A percentile compares a stretch with the other conserved stretches of the same genome.
phyloP scores from a whole-genome alignment of 805 yeast genomes.

The Spathaspora passalidarum region DNA sequence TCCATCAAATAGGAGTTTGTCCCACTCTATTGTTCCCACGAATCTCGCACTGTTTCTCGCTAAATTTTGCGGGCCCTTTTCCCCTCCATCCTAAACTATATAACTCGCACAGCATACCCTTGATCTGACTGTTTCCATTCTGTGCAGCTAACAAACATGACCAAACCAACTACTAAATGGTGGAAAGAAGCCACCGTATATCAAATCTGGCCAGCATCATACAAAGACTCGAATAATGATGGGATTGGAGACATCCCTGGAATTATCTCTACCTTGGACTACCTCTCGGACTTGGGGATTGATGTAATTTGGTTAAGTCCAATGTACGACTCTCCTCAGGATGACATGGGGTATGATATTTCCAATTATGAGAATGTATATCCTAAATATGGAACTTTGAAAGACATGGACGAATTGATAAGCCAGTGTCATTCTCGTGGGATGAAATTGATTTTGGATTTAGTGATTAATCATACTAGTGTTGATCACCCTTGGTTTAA shows the following conservation, averaged over 20 bases:
- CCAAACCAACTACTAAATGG: constrained; percentile 28
- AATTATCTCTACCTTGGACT: constrained; percentile 48
- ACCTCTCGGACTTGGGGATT: constrained; percentile 46
- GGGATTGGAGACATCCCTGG: constrained; percentile 60
- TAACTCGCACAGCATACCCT: neutral
- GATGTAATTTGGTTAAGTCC: constrained; percentile 59
- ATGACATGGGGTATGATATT: constrained; percentile 64
- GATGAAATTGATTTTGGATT: constrained; percentile 50
- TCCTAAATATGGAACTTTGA: constrained; percentile 51
- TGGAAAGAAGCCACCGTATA: constrained; percentile 58
- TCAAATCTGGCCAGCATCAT: constrained; percentile 62
- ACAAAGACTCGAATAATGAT: constrained; percentile 56
- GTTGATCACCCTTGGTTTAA: constrained; percentile 56
- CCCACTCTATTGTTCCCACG: neutral
- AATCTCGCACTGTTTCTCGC: neutral
- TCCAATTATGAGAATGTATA: constrained; percentile 51
- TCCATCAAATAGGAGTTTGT: too few species aligned
- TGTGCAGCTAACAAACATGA: neutral
- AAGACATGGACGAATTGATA: constrained; percentile 49
- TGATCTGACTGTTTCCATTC: neutral
- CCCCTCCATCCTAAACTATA: neutral
- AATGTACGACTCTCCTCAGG: constrained; percentile 56
- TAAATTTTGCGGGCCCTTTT: neutral
- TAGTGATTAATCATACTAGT: constrained; percentile 60
- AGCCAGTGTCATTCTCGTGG: constrained; percentile 46